phyloP scores from a whole-genome alignment of 805 yeast genomes.

The Debaryomyces prosopidis region DNA sequence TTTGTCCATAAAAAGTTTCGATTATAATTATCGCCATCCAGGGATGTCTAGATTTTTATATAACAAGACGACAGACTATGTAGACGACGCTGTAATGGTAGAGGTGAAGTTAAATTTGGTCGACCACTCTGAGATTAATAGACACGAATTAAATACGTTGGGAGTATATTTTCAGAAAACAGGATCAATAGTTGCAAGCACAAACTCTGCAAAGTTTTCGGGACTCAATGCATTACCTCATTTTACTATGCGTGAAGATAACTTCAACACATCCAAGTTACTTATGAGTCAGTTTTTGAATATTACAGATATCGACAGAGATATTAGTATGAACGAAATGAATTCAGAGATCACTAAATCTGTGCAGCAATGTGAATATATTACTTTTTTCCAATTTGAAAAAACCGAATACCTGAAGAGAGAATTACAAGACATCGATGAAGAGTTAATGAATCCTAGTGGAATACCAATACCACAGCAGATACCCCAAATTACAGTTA shows the following conservation, averaged over 20 bases:
- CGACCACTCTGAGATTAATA: conserved; percentile 50
- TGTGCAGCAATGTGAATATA: conserved; percentile 62
- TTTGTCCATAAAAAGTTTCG: conserved; percentile 20
- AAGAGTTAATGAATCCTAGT: conserved; percentile 69
- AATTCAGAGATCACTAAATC: conserved; percentile 33
- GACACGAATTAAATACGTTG: conserved; percentile 49
- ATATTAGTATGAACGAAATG: conserved; percentile 39
- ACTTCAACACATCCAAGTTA: conserved; percentile 46
- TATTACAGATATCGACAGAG: conserved; percentile 38
- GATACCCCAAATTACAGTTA: conserved; percentile 57
- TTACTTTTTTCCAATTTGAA: conserved; percentile 66
- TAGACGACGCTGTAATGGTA: conserved; percentile 37
- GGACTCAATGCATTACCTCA: conserved; percentile 66
- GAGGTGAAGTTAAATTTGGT: conserved; percentile 26
- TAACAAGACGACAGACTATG: conserved; percentile 9
- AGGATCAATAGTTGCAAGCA: conserved; percentile 60
- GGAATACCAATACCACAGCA: conserved; percentile 67
- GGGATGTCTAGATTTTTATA: conserved; percentile 13
- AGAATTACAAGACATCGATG: conserved; percentile 64
- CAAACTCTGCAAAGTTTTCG: conserved; percentile 64
- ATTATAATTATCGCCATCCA: conserved; percentile 23
- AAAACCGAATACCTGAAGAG: conserved; percentile 54
- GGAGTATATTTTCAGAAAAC: conserved; percentile 68
- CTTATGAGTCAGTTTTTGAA: conserved; percentile 47
- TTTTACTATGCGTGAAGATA: conserved; percentile 41